Base-by-base conservation (phyloP, 2,329 filamentous ascomycete species). In the Alternaria arborescens region DNA sequence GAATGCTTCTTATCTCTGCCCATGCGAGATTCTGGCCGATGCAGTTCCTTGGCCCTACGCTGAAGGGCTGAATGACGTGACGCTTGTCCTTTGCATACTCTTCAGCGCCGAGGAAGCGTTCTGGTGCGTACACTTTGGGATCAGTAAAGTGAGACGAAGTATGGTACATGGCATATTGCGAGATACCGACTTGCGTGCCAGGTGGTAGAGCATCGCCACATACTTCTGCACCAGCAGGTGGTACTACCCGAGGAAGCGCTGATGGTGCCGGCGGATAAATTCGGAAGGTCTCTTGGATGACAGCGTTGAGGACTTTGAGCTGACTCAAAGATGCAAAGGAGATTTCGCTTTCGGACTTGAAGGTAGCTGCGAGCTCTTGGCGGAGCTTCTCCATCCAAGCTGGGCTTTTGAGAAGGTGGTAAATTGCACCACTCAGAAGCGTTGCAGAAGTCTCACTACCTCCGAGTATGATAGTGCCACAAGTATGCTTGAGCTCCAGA, bases 361-460 rank as follows among this genome's bases (percentile, higher is more conserved):
- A 32, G 1, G 30, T 32, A 4, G 30, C 30, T 32, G 30, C 30
- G 11, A 32, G 30, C 11, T 32, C 30, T 32, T 0, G 30, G 1
- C 0, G 30, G 30, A 32, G 30, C 30, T 32, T 32, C 30, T 32
- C 30, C 30, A 32, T 32, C 30, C 30, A 32, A 32, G 30, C 30
- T 32, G 30, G 30, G 30, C 3, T 12, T 32, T 32, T 32, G 30
- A 12, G 30, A 32, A 32, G 30, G 30, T 12, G 11, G 0, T 12
- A 32, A 1, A 32, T 32, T 0, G 30, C 30, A 5, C 71, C 71
- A 34, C 62, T 65, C 5, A 72, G 62, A 8, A 68, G 59, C 1
- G 66, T 70, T 1, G 78, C 78, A 0, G 75, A 77, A 0, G 78
- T 79, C 60, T 81, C 79, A 11, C 74, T 78, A 5, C 79, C 79